A percentile compares a stretch with the other conserved stretches of the same genome.
Conservation (phyloP, 1,139 yeast genomes). For the Blastobotrys petasosporus region DNA sequence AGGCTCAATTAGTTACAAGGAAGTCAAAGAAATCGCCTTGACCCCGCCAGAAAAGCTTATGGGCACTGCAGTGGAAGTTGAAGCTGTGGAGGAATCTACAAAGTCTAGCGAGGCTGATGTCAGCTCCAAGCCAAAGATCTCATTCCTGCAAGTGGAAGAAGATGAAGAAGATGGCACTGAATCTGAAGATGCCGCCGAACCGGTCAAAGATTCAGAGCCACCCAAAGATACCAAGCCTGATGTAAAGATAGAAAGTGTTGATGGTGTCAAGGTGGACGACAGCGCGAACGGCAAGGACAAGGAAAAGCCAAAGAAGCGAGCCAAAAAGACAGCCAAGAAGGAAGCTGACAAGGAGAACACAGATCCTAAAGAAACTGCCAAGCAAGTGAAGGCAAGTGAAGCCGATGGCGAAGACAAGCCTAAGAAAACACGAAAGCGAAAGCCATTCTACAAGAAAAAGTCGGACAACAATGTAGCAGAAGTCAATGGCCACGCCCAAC, state of each 20-base stretch:
- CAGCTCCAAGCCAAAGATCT: conserved; percentile 16
- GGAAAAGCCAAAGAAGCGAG: conserved; percentile 1
- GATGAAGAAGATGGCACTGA: conserved; percentile 12
- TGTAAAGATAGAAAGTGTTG: conserved; percentile 1
- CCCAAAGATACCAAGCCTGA: conserved; percentile 5
- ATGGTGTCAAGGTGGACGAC: no score
- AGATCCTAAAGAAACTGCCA: conserved; percentile 1
- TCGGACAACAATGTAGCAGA: not conserved
- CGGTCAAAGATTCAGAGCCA: conserved; percentile 3
- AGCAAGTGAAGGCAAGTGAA: not conserved
- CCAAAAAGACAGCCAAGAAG: not conserved
- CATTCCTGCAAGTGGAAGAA: conserved; percentile 24
- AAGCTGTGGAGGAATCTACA: conserved; percentile 1
- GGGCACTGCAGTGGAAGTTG: conserved; percentile 16
- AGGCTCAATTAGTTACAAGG: conserved; percentile 23
- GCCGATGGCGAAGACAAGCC: conserved; percentile 1
- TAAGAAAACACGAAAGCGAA: conserved; percentile 3
- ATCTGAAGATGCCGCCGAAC: conserved; percentile 6
- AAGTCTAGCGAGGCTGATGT: conserved; percentile 2
- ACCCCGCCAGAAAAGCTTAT: conserved; percentile 22
- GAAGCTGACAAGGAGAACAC: conserved; percentile 3
- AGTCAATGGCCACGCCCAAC: not conserved
- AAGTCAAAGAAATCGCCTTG: conserved; percentile 22
- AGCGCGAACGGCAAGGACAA: not conserved
- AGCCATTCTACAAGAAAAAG: conserved; percentile 2